Conservation (phyloP, 768 basidiomycete genomes). For the Hygrocybe coccinea region DNA sequence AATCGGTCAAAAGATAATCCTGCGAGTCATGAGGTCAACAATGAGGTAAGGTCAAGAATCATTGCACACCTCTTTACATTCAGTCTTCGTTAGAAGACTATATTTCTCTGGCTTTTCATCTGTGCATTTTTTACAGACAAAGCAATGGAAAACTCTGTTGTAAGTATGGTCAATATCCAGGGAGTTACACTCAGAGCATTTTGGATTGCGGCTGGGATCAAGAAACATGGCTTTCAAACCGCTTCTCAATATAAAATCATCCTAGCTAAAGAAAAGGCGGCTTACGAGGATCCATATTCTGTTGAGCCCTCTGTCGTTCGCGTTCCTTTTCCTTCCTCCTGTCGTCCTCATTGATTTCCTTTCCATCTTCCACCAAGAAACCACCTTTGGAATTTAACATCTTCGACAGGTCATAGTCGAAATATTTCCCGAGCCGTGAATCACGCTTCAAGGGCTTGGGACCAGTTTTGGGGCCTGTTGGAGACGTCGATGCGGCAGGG, state of each 20-base stretch:
- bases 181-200: conserved; percentile 82
- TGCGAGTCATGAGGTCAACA: conserved; percentile 26
- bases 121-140: conserved; percentile 88
- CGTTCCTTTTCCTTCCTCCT: conserved; percentile 75
- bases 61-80: conserved; percentile 81
- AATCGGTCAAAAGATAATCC: conserved; percentile 94
- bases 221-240: conserved; percentile 62
- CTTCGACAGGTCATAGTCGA: conserved; percentile 95
- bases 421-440: conserved; percentile 81
- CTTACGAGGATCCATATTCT: conserved; percentile 73
- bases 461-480: conserved; percentile 51
- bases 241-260: not conserved
- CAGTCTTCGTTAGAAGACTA: conserved; percentile 93
- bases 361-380: conserved; percentile 87
- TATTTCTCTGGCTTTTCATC: conserved; percentile 88
- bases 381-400: conserved; percentile 97
- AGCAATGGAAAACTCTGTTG: conserved; percentile 74
- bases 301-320: conserved; percentile 70
- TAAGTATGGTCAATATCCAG: conserved; percentile 83
- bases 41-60: not conserved
- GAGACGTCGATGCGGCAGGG: conserved; percentile 55
- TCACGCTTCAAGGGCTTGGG: conserved; percentile 61
- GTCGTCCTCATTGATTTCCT: conserved; percentile 71
- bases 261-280: not conserved
- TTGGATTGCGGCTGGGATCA: conserved; percentile 70